A percentile compares a stretch with the other conserved stretches of the same genome.
These are phyloP conservation scores for Trichophyton schoenleinii DNA, from an alignment of 2,329 filamentous ascomycete species.

Conservation along the genomic window DNA sequence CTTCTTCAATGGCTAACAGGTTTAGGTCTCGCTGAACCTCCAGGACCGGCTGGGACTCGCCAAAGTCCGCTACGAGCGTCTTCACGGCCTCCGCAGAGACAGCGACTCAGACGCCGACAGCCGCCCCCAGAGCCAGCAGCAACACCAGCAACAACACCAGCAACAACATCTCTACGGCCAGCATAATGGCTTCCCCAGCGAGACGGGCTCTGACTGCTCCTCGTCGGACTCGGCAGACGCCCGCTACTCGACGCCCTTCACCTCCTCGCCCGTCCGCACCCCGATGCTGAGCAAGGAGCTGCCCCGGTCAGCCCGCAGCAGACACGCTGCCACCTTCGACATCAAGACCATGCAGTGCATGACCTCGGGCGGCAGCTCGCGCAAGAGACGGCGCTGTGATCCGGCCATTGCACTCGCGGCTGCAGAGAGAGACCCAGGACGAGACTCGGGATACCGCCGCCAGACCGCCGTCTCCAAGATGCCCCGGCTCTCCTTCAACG, in stretches of 20 bases:
- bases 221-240: conserved; percentile 68
- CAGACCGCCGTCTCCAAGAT: conserved; percentile 41
- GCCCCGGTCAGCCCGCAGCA: conserved; percentile 40
- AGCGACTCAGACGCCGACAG: conserved; percentile 55
- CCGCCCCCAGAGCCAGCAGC: conserved; percentile 20
- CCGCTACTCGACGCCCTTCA: conserved; percentile 41
- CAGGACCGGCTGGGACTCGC: conserved; percentile 90
- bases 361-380: conserved; percentile 33
- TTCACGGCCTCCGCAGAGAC: conserved; percentile 65
- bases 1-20: neutral
- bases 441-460: conserved; percentile 24
- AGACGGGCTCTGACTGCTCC: conserved; percentile 64
- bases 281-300: conserved; percentile 76
- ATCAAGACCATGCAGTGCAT: conserved; percentile 33
- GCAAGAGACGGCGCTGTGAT: conserved; percentile 61
- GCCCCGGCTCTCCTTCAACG: conserved; percentile 57
- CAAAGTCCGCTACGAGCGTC: conserved; percentile 93
- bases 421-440: conserved; percentile 18
- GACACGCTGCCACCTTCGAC: conserved; percentile 34
- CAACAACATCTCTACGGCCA: conserved; percentile 18
- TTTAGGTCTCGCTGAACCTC: conserved; percentile 78
- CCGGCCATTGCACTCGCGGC: conserved; percentile 19
- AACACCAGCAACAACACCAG: neutral
- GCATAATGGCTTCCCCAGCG: conserved; percentile 34
- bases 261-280: conserved; percentile 74